A percentile compares a stretch with the other conserved stretches of the same genome.
These are phyloP conservation scores for Pistacia vera DNA, from an alignment of 345 rosid species.

Conservation along the genomic window DNA sequence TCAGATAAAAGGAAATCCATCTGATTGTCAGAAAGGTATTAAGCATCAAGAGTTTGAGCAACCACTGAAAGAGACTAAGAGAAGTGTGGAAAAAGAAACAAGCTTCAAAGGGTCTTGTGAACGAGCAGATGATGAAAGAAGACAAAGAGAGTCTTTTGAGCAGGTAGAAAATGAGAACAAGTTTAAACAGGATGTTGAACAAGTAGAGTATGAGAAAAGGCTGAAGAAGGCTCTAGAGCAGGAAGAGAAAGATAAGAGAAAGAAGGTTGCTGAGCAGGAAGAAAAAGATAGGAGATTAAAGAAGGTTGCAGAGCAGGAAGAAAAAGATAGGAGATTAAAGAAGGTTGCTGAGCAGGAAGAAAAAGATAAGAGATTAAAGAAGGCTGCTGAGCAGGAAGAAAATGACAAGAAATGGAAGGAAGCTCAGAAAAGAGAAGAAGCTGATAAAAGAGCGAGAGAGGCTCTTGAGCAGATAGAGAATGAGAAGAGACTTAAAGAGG, in stretches of 20 bases:
- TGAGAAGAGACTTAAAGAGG: slow-evolving; percentile 48
- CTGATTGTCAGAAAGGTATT: slow-evolving; percentile 32
- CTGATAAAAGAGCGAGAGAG: slow-evolving; percentile 40
- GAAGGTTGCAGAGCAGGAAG: slow-evolving; percentile 33
- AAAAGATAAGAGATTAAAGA: slow-evolving; percentile 21
- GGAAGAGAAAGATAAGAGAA: slow-evolving; percentile 47
- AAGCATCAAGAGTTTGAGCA: slow-evolving; percentile 33
- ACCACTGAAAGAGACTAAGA: slow-evolving; percentile 29
- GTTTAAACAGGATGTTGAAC: slow-evolving; percentile 30
- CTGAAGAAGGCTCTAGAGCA: slow-evolving; percentile 35
- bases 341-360: slow-evolving; percentile 37
- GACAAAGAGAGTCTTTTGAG: slow-evolving; percentile 26
- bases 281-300: slow-evolving; percentile 41
- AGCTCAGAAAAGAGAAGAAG: slow-evolving; percentile 42
- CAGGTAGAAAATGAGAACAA: slow-evolving; percentile 41
- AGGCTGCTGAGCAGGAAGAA: too few species aligned
- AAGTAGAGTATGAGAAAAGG: slow-evolving; percentile 36
- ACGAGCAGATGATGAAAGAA: slow-evolving; percentile 32
- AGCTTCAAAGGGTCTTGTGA: slow-evolving; percentile 33
- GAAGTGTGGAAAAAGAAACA: slow-evolving; percentile 33
- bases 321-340: slow-evolving; percentile 38
- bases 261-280: slow-evolving; percentile 37
- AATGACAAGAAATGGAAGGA: slow-evolving; percentile 20
- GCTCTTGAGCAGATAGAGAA: slow-evolving; percentile 47
- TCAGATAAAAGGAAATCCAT: slow-evolving; percentile 31